These are phyloP conservation scores for Akebia trifoliata DNA, from an alignment of 164 flowering plant genomes.

Conservation along the genomic window DNA sequence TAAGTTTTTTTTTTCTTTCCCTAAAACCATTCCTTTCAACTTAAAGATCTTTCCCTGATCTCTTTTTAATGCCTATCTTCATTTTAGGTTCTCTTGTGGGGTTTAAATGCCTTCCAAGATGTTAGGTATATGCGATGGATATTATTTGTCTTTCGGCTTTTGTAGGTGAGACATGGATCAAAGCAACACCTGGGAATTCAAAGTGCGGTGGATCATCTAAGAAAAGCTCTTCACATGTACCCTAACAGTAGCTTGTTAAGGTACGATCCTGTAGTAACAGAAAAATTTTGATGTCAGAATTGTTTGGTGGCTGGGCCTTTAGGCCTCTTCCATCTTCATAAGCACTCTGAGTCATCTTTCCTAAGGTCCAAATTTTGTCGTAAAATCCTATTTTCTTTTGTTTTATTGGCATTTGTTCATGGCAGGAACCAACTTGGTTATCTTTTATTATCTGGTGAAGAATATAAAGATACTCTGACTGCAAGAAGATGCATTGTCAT, in stretches of 20 bases:
- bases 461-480: conserved; percentile 35
- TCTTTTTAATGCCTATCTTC: not conserved
- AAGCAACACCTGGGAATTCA: conserved; percentile 37
- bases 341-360: too few relatives aligned
- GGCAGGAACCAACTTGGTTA: conserved; percentile 80
- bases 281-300: not conserved
- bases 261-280: conserved; percentile 25
- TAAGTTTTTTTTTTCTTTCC: conserved; percentile 29
- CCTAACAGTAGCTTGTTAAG: conserved; percentile 68
- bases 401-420: conserved; percentile 18
- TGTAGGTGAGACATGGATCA: conserved; percentile 58
- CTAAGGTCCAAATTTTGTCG: too few relatives aligned
- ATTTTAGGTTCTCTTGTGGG: not conserved
- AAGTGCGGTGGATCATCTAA: conserved; percentile 61
- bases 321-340: too few relatives aligned
- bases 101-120: not conserved
- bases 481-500: conserved; percentile 47
- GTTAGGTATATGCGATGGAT: not conserved
- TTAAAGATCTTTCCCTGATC: not conserved
- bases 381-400: conserved; percentile 1
- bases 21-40: not conserved
- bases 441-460: conserved; percentile 52
- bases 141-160: conserved; percentile 6
- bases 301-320: not conserved
- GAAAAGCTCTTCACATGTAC: conserved; percentile 67